phyloP scores from a whole-genome alignment of 176 grass and related monocot genomes.

The Pharus latifolius region DNA sequence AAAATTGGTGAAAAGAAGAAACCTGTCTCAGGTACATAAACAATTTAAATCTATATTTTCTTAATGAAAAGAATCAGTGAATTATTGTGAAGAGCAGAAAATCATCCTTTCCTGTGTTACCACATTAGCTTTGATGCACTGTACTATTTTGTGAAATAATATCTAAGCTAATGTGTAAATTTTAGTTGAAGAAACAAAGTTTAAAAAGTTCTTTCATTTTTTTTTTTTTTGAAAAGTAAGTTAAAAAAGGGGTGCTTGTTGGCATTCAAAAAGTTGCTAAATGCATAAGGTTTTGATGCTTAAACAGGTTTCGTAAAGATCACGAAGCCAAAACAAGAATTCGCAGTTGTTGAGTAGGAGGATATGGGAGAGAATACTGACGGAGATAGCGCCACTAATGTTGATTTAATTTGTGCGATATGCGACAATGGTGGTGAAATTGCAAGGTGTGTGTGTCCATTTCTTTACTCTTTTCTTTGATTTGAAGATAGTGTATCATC shows the following conservation, averaged over 20 bases:
- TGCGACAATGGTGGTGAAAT: constrained; percentile 70
- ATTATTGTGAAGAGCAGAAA: background rate
- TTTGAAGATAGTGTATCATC: background rate
- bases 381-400: background rate
- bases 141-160: background rate
- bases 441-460: constrained; percentile 12
- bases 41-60: background rate
- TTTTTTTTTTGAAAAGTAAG: no score
- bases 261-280: background rate
- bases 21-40: background rate
- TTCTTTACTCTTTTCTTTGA: background rate
- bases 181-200: no score
- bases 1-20: background rate
- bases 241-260: background rate
- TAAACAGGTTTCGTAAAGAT: constrained; percentile 8
- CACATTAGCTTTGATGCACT: background rate
- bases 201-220: no score
- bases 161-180: no score
- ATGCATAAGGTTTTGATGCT: background rate
- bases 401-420: constrained; percentile 48
- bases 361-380: constrained; percentile 18
- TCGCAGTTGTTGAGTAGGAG: background rate
- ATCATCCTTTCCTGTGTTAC: background rate
- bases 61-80: background rate
- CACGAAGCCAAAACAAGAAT: background rate